These are phyloP conservation scores for Plasmodium yoelii DNA, from an alignment of 169 alveolate species.

Conservation along the genomic window DNA sequence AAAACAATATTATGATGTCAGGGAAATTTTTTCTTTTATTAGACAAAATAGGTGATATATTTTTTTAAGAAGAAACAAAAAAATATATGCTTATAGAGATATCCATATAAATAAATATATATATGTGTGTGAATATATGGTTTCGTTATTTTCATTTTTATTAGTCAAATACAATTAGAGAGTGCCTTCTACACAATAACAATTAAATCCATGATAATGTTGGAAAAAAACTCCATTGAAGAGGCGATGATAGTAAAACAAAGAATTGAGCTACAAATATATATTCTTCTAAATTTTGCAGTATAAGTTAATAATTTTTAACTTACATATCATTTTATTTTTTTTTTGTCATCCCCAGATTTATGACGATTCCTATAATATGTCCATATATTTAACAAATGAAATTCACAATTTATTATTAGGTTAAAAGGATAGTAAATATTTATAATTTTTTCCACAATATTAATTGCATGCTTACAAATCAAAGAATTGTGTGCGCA, in stretches of 20 bases:
- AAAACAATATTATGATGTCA: conserved; percentile 61
- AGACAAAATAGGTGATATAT: conserved; percentile 65
- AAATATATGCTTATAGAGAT: background rate
- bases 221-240: conserved; percentile 47
- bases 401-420: conserved; percentile 75
- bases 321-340: too few relatives aligned
- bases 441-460: background rate
- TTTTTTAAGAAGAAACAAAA: background rate
- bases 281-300: too few relatives aligned
- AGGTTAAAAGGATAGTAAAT: conserved; percentile 23
- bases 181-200: conserved; percentile 73
- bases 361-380: conserved; percentile 68
- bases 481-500: background rate
- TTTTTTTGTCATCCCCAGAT: conserved; percentile 26
- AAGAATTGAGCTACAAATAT: background rate
- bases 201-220: conserved; percentile 74
- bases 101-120: background rate
- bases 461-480: too few relatives aligned
- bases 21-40: conserved; percentile 73
- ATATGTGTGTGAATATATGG: background rate
- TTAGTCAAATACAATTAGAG: conserved; percentile 71
- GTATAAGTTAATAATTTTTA: too few relatives aligned
- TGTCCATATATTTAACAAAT: conserved; percentile 71
- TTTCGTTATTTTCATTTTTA: conserved; percentile 14
- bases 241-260: conserved; percentile 69